Evolutionary conservation across 371 early-diverging fungal genomes (phyloP).

Genomic region (Smittium culicis): DNA sequence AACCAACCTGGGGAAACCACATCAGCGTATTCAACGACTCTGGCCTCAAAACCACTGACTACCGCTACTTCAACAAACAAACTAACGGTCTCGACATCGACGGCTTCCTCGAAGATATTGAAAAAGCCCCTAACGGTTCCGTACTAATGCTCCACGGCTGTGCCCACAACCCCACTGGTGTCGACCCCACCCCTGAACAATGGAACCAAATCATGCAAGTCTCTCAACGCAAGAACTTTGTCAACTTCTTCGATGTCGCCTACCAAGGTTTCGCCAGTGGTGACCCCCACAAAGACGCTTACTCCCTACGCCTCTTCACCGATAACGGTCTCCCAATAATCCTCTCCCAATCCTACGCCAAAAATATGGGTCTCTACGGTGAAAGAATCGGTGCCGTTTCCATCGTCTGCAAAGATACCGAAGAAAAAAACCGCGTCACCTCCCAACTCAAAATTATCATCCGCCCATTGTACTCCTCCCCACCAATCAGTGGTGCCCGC

Average conservation of each 20-base stretch:
- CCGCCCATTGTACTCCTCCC: conserved; percentile 96
- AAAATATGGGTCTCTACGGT: conserved; percentile 98
- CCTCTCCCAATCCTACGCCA: conserved; percentile 93
- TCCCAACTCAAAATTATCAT: conserved; percentile 91
- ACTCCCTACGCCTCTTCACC: conserved; percentile 88
- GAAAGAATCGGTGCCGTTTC: conserved; percentile 96
- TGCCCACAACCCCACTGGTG: conserved; percentile 98
- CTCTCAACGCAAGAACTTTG: conserved; percentile 67
- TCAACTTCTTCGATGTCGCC: conserved; percentile 96
- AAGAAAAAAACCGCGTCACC: conserved; percentile 73
- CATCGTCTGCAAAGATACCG: conserved; percentile 56
- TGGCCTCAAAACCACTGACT: conserved; percentile 70
- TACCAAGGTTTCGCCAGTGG: conserved; percentile 98
- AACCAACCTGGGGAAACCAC: conserved; percentile 98
- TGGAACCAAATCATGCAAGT: conserved; percentile 80
- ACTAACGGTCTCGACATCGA: conserved; percentile 88
- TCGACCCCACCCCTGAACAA: conserved; percentile 85
- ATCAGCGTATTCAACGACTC: conserved; percentile 82
- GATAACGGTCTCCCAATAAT: conserved; percentile 54
- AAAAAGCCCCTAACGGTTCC: conserved; percentile 72
- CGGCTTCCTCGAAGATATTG: conserved; percentile 81
- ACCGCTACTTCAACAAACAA: conserved; percentile 86
- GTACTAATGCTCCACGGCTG: conserved; percentile 92
- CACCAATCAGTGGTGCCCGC: conserved; percentile 87
- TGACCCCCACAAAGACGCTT: conserved; percentile 77